Evolutionary conservation across 352 stramenopile genomes (phyloP).

Genomic region (Peronospora belbahrii): DNA sequence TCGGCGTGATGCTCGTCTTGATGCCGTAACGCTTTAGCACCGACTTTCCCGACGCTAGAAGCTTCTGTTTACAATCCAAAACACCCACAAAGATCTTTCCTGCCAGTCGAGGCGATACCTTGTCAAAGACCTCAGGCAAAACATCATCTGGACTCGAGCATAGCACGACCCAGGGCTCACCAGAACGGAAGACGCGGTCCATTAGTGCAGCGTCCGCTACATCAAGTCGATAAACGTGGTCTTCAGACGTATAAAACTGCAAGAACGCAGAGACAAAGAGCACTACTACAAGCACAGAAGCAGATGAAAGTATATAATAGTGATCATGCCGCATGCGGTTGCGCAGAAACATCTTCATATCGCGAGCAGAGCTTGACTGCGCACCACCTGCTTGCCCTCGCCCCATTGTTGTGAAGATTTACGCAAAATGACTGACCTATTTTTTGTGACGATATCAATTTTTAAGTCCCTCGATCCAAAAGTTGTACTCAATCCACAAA

Average conservation of each 20-base stretch:
- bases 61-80: conserved; percentile 60
- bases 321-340: conserved; percentile 81
- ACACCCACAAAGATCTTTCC: conserved; percentile 59
- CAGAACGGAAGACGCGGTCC: conserved; percentile 66
- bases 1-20: conserved; percentile 49
- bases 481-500: no score
- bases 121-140: conserved; percentile 63
- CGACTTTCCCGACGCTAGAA: conserved; percentile 44
- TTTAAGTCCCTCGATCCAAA: not conserved
- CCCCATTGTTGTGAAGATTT: conserved; percentile 6
- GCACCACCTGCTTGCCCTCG: conserved; percentile 25
- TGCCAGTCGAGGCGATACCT: conserved; percentile 46
- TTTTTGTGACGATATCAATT: not conserved
- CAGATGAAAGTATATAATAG: conserved; percentile 45
- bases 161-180: conserved; percentile 77
- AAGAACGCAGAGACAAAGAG: conserved; percentile 58
- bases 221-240: conserved; percentile 61
- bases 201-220: conserved; percentile 45
- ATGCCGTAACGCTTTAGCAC: conserved; percentile 58
- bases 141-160: conserved; percentile 61
- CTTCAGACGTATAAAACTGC: conserved; percentile 52
- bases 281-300: conserved; percentile 43
- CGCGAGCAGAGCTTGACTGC: conserved; percentile 47
- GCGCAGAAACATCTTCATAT: conserved; percentile 78
- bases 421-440: not conserved